phyloP scores from a whole-genome alignment of 1,139 yeast species.

The Kodamaea ohmeri region DNA sequence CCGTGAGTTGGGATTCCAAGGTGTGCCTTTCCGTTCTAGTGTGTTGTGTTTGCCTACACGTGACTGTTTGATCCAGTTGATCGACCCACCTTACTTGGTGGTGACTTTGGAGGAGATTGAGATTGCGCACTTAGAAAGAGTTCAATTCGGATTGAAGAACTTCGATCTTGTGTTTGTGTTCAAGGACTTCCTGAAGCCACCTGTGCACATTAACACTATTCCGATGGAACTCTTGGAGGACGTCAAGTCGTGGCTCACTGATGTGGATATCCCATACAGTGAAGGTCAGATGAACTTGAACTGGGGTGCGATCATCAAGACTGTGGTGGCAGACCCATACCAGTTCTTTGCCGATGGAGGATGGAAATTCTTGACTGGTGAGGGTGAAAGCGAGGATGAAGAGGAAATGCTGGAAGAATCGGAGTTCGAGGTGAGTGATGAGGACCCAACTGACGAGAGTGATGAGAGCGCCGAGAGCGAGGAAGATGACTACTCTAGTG shows the following conservation, averaged over 20 bases:
- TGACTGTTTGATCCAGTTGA: constrained; percentile 89
- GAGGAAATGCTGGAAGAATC: constrained; percentile 60
- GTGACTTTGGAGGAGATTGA: constrained; percentile 90
- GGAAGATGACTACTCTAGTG: constrained; percentile 39
- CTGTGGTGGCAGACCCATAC: constrained; percentile 87
- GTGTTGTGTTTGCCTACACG: constrained; percentile 97
- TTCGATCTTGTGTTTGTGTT: constrained; percentile 94
- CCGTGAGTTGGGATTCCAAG: constrained; percentile 94
- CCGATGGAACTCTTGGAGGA: constrained; percentile 92
- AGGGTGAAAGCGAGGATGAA: constrained; percentile 62
- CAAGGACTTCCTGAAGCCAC: constrained; percentile 85
- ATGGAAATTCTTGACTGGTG: constrained; percentile 86
- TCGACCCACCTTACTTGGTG: constrained; percentile 94
- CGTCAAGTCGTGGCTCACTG: constrained; percentile 93
- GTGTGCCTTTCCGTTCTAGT: constrained; percentile 94
- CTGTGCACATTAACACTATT: constrained; percentile 88
- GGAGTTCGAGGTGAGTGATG: constrained; percentile 60
- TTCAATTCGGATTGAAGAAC: constrained; percentile 93
- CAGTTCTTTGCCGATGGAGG: constrained; percentile 94
- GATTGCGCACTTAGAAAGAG: constrained; percentile 93
- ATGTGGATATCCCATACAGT: constrained; percentile 90
- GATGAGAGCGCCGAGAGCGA: constrained; percentile 56
- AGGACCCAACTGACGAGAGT: constrained; percentile 68
- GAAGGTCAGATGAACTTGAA: constrained; percentile 95
- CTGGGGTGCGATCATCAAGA: constrained; percentile 95